Conservation (phyloP, 2,329 filamentous ascomycete species). For the Colletotrichum navitas region DNA sequence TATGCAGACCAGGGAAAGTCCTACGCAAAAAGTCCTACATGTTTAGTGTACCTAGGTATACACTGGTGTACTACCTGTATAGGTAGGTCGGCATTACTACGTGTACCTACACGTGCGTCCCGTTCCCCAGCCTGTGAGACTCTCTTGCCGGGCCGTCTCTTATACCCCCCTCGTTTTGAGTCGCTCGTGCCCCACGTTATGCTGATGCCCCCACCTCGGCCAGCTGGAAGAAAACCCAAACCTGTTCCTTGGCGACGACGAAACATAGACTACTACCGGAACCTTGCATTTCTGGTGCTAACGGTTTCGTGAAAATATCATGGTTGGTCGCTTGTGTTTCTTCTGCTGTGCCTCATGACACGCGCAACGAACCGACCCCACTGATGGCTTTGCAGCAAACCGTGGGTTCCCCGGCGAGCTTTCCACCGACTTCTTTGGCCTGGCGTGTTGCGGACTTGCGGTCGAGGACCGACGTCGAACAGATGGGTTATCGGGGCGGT, state of each 20-base stretch:
- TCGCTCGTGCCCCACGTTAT: conserved; percentile 6
- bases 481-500: background rate
- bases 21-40: conserved; percentile 39
- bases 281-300: background rate
- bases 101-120: background rate
- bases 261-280: background rate
- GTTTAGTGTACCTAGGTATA: too few relatives aligned
- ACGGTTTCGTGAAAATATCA: conserved; percentile 1
- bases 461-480: background rate
- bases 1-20: conserved; percentile 17
- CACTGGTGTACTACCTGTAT: too few relatives aligned
- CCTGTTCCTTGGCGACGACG: background rate
- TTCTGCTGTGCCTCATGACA: conserved; percentile 6
- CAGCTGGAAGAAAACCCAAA: background rate
- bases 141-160: conserved; percentile 1
- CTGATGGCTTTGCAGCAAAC: conserved; percentile 14
- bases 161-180: conserved; percentile 7
- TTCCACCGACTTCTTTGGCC: background rate
- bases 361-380: background rate
- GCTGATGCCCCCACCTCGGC: background rate
- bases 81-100: too few relatives aligned
- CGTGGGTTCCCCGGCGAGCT: background rate
- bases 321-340: background rate
- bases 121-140: background rate
- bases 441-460: background rate